Evolutionary conservation across 345 rosid species (phyloP).

Genomic region (Camelina neglecta): DNA sequence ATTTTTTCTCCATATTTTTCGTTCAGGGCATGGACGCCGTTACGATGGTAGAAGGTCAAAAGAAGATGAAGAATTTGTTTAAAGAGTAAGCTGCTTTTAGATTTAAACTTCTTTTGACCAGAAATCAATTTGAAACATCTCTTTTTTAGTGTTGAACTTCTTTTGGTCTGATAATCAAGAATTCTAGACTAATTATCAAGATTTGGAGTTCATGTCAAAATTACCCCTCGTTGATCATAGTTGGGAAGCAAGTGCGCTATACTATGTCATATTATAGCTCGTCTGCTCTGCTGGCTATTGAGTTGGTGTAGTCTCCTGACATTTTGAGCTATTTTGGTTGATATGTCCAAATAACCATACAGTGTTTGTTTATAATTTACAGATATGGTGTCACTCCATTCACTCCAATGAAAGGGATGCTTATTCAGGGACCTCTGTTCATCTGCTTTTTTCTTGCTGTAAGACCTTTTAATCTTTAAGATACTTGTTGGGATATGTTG

Average conservation of each 20-base stretch:
- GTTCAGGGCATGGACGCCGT: conserved; percentile 59
- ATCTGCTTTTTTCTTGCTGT: conserved; percentile 85
- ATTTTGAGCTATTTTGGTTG: conserved; percentile 4
- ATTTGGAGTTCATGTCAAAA: background rate
- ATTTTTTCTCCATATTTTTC: background rate
- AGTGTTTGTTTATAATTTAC: conserved; percentile 36
- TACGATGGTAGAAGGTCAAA: conserved; percentile 61
- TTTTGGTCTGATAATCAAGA: background rate
- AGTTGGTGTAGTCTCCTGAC: background rate
- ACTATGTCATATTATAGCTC: background rate
- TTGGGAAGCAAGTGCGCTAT: too few relatives aligned
- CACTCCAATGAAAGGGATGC: conserved; percentile 71
- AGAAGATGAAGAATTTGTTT: conserved; percentile 67
- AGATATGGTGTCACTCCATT: conserved; percentile 66
- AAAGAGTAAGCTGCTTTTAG: conserved; percentile 64
- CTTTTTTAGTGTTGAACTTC: too few relatives aligned
- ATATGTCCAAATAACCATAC: too few relatives aligned
- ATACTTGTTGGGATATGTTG: conserved; percentile 20
- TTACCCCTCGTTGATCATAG: background rate
- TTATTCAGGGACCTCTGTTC: conserved; percentile 82
- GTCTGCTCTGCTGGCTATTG: conserved; percentile 1
- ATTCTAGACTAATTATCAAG: background rate
- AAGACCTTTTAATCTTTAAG: conserved; percentile 44
- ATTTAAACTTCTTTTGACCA: background rate
- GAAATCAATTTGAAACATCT: too few relatives aligned